Evolutionary conservation across 192 early-diverging fungal genomes (phyloP), one percentile per base, ranked within the genome.

Genomic region (Fimicolochytrium jonesii): DNA sequence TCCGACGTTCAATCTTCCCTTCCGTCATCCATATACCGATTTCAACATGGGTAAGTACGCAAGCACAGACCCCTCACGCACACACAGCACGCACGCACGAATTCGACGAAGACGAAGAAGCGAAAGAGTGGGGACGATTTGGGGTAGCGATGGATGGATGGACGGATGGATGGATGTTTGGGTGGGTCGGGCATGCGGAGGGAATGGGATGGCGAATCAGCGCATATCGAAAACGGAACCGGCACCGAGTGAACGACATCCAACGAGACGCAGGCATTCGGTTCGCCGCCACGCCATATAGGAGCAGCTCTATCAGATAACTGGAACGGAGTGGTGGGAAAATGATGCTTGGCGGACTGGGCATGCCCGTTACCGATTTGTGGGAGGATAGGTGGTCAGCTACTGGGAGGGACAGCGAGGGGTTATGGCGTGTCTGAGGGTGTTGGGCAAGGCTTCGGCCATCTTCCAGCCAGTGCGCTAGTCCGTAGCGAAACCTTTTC

Each of bases 151-250:
- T 25, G 29, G 53, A 55, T 26, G 34, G 59, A 34, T 61, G 43
- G 59, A 48, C 49, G 59, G 59, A 61, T 35, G 45, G 56, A 58
- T 58, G 35, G 42, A 26, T 61, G 46, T 18, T 22, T 17, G n/a
- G 55, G 22, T 57, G 32, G 35, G 22, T 42, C 35, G 18, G 51
- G 6, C 10, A 5, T 9, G 10, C 22, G 6, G 51, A 9, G 6
- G 51, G 30, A 53, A 31, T 22, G 26, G 51, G 32, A 31, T 15
- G 7, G 25, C 11, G 28, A 33, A 53, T 10, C 32, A 6, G 30
- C 7, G 6, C 6, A 32, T 6, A 15, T 25, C 18, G 6, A 20
- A 13, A 42, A 18, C 41, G 18, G 35, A 11, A 15, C 29, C 32
- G 17, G 5, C 9, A 33, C 29, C 4, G 55, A 39, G 17, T 10